Evolutionary conservation across 2,329 filamentous ascomycete species (phyloP).

Genomic region (Colletotrichum tropicale): DNA sequence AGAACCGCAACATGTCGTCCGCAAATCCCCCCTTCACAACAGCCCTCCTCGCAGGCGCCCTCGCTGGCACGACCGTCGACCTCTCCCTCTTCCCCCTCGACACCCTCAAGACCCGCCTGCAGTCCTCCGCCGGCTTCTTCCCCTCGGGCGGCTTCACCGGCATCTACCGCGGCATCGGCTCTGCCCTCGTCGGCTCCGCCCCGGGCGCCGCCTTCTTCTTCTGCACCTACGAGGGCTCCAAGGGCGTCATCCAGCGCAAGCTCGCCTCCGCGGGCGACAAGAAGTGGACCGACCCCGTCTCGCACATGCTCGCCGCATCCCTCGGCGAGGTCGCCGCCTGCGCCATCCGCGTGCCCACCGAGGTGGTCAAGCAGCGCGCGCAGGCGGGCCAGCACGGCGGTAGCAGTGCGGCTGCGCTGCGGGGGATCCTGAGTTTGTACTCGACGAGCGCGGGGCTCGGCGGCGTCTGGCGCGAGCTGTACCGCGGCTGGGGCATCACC

Average conservation of each 20-base stretch:
- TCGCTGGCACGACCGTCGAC: conserved; percentile 96
- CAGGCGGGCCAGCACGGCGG: conserved; percentile 85
- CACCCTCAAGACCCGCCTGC: conserved; percentile 96
- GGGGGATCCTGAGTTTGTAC: conserved; percentile 67
- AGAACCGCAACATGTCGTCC: conserved; percentile 8
- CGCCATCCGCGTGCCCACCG: conserved; percentile 89
- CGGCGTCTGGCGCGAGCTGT: conserved; percentile 81
- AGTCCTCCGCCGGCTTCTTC: conserved; percentile 80
- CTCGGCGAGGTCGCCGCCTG: conserved; percentile 92
- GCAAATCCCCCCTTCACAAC: conserved; percentile 53
- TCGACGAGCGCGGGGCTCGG: conserved; percentile 42
- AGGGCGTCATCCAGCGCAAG: conserved; percentile 51
- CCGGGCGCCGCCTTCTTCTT: conserved; percentile 98
- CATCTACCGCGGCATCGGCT: conserved; percentile 92
- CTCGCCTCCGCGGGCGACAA: conserved; percentile 27
- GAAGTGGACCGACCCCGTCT: conserved; percentile 24
- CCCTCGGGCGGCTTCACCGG: conserved; percentile 86
- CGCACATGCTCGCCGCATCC: conserved; percentile 84
- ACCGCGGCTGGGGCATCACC: conserved; percentile 90
- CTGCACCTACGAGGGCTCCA: conserved; percentile 86
- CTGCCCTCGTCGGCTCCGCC: conserved; percentile 86
- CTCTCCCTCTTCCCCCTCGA: conserved; percentile 97
- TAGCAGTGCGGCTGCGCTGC: conserved; percentile 69
- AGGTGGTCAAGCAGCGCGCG: conserved; percentile 96
- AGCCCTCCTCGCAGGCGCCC: conserved; percentile 78